Conservation (phyloP, 176 grass and related monocot genomes). For the Zoysia japonica region DNA sequence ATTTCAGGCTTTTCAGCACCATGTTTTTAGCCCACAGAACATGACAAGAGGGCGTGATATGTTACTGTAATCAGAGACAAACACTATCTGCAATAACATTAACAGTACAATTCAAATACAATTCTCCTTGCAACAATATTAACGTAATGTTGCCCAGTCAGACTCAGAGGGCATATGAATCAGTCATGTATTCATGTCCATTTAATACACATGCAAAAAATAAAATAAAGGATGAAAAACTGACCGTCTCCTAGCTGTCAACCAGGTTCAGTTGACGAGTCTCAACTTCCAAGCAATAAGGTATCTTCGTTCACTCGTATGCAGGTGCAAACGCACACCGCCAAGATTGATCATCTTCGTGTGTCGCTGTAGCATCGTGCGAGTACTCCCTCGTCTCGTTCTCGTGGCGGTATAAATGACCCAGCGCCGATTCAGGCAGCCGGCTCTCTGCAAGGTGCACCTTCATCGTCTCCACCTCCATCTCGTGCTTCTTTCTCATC, state of each 20-base stretch:
- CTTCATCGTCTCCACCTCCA: constrained; percentile 95
- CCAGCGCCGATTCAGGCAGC: constrained; percentile 78
- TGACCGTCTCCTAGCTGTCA: constrained; percentile 27
- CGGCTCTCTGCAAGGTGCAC: constrained; percentile 89
- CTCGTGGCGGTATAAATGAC: constrained; percentile 53
- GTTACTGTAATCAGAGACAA: not conserved
- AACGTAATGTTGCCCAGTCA: not conserved
- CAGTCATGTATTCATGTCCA: not conserved
- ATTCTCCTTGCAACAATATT: not conserved
- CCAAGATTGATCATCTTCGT: constrained; percentile 82
- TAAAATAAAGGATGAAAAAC: not conserved
- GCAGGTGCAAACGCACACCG: constrained; percentile 68
- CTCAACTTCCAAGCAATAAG: constrained; percentile 5
- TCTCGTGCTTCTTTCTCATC: constrained; percentile 76
- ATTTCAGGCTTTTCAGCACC: too few relatives aligned
- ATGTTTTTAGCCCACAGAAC: not conserved
- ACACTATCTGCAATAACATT: not conserved
- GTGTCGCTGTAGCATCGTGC: not conserved
- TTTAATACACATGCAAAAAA: constrained; percentile 26
- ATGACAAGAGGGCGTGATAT: not conserved
- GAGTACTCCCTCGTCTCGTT: constrained; percentile 33
- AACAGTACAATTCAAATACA: constrained; percentile 29
- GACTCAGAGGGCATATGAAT: constrained; percentile 3
- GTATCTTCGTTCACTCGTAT: constrained; percentile 46
- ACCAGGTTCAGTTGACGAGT: constrained; percentile 50